A percentile compares a stretch with the other conserved stretches of the same genome.
These are phyloP conservation scores for Nakazawaea ernobii DNA, from an alignment of 805 yeast genomes.

Conservation along the genomic window DNA sequence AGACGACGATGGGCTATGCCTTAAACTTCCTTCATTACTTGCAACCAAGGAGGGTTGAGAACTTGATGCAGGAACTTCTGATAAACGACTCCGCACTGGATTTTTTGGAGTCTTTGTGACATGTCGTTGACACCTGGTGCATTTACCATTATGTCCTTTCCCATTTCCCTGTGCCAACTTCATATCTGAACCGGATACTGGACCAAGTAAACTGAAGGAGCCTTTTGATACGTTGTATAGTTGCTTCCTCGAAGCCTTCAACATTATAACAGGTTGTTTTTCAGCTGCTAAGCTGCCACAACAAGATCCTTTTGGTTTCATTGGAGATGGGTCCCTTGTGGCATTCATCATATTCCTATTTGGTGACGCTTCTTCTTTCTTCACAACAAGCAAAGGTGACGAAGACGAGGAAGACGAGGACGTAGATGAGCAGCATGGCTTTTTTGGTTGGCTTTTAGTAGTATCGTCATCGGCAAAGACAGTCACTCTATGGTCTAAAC, in stretches of 20 bases:
- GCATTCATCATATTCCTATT: too few relatives aligned
- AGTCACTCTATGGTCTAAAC: conserved; percentile 53
- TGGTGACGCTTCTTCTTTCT: too few relatives aligned
- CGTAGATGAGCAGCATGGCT: conserved; percentile 7
- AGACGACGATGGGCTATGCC: too few relatives aligned
- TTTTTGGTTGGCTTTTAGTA: neutral
- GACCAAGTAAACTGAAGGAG: conserved; percentile 26
- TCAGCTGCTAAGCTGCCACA: conserved; percentile 8
- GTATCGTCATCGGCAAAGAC: conserved; percentile 38
- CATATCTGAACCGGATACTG: conserved; percentile 18
- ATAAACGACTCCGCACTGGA: too few relatives aligned
- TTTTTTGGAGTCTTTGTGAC: neutral
- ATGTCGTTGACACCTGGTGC: neutral
- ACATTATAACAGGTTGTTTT: conserved; percentile 22
- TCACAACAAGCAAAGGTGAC: too few relatives aligned
- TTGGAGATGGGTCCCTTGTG: too few relatives aligned
- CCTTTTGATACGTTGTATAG: conserved; percentile 29
- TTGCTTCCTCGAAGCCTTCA: conserved; percentile 28
- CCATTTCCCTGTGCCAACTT: neutral
- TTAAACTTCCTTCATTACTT: too few relatives aligned
- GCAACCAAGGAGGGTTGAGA: too few relatives aligned
- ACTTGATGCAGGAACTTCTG: too few relatives aligned
- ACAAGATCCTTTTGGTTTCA: too few relatives aligned
- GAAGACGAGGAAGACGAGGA: too few relatives aligned
- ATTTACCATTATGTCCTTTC: neutral